These are phyloP conservation scores for Starmerella stellata DNA, from an alignment of 805 yeast genomes.

Conservation along the genomic window DNA sequence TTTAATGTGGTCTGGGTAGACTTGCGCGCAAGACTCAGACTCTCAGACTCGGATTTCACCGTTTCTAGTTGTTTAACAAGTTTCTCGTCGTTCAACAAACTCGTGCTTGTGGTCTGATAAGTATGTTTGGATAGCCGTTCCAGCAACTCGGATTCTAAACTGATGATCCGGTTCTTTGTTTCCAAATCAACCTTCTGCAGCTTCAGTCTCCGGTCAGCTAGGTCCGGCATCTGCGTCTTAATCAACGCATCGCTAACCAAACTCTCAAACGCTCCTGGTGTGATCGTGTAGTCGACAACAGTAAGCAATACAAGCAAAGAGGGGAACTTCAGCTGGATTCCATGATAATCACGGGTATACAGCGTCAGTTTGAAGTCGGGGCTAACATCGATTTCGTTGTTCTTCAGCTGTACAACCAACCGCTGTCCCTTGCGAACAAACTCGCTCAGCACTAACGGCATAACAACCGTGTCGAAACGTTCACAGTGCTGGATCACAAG, in stretches of 20 bases:
- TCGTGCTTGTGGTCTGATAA: conserved; percentile 25
- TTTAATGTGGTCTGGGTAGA: conserved; percentile 40
- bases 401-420: conserved; percentile 40
- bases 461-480: conserved; percentile 53
- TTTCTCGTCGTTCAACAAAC: conserved; percentile 46
- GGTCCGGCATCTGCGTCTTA: conserved; percentile 41
- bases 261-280: conserved; percentile 45
- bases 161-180: conserved; percentile 35
- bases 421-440: conserved; percentile 52
- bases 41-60: conserved; percentile 43
- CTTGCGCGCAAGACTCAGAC: conserved; percentile 34
- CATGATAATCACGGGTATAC: conserved; percentile 39
- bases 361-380: conserved; percentile 43
- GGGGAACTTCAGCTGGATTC: conserved; percentile 27
- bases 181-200: conserved; percentile 40
- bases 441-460: conserved; percentile 44
- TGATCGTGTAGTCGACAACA: conserved; percentile 53
- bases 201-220: conserved; percentile 39
- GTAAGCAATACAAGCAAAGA: conserved; percentile 46
- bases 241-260: conserved; percentile 44
- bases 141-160: conserved; percentile 43
- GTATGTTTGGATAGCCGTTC: conserved; percentile 36
- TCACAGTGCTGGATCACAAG: conserved; percentile 67
- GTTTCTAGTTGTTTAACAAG: conserved; percentile 42
- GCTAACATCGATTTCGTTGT: conserved; percentile 47